These are phyloP conservation scores for Metschnikowia baotianmanensis DNA, from an alignment of 805 yeast species.

Conservation along the genomic window DNA sequence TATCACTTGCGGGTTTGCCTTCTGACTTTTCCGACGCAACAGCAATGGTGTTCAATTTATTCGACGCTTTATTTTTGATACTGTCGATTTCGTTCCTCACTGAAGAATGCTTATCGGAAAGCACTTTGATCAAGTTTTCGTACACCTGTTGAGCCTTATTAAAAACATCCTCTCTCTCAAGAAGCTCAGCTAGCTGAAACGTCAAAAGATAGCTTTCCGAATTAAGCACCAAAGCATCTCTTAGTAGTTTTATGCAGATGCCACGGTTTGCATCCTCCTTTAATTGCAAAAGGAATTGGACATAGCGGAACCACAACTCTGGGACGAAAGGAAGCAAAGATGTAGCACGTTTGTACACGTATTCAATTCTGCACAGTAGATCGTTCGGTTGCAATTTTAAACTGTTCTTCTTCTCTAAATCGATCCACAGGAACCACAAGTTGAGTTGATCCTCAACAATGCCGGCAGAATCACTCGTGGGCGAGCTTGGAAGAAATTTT, in stretches of 20 bases:
- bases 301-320: slow-evolving; percentile 72
- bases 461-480: slow-evolving; percentile 20
- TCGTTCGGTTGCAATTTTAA: slow-evolving; percentile 52
- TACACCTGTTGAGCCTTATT: slow-evolving; percentile 51
- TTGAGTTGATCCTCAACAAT: slow-evolving; percentile 42
- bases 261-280: slow-evolving; percentile 40
- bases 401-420: slow-evolving; percentile 74
- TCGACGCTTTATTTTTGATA: slow-evolving; percentile 16
- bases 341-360: slow-evolving; percentile 70
- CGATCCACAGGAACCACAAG: slow-evolving; percentile 72
- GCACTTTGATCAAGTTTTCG: slow-evolving; percentile 47
- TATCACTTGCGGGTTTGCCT: slow-evolving; percentile 18
- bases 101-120: slow-evolving; percentile 38
- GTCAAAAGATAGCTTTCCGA: slow-evolving; percentile 68
- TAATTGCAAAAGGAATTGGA: slow-evolving; percentile 32
- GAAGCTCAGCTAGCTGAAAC: slow-evolving; percentile 64
- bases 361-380: slow-evolving; percentile 55
- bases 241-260: slow-evolving; percentile 46
- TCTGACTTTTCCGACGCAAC: slow-evolving; percentile 7
- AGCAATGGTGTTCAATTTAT: slow-evolving; percentile 4
- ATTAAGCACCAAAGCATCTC: slow-evolving; percentile 57
- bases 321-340: slow-evolving; percentile 62
- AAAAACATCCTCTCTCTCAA: slow-evolving; percentile 56
- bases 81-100: slow-evolving; percentile 23
- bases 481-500: slow-evolving; percentile 29